Base-by-base conservation (phyloP, 768 basidiomycete genomes). In the Rhizopogon sp. region DNA sequence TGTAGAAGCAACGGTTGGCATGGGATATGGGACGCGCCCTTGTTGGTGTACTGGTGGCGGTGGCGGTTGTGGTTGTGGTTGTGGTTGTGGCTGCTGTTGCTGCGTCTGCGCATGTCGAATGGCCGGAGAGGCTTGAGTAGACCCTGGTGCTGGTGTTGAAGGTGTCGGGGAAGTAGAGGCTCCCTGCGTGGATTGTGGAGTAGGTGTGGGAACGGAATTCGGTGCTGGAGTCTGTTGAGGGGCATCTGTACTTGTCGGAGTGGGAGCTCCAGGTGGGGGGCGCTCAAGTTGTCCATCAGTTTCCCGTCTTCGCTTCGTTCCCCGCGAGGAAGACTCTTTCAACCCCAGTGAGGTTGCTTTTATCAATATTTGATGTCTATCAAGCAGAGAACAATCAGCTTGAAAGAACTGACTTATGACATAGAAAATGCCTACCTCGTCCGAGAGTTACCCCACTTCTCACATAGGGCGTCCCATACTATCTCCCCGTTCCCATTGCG, bases 281-380 rank as follows among this genome's bases (percentile, higher is more conserved):
- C 67, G 59, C 54, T 70, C 60, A 50, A 69, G 17, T 22, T 70
- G 68, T 14, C 71, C 71, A 2, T 76, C 72, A 22, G 70, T 62
- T 44, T 79, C 79, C 42, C 81, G 78, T 42, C 80, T 76, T 43
- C 87, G 79, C 62, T 88, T 88, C 31, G 75, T 74, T 6, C 79
- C 84, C 42, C 85, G 70, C 1, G 78, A 78, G 16, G 87, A 82
- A 58, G 85, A 88, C 60, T 87, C 87, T 67, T 91, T 91, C 46
- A 93, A 73, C 9, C 87, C 86, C 16, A 93, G 68, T n/a, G 78
- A 73, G 1, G 87, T 92, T 2, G 89, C 90, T 69, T 90, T 91
- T 57, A 90, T 81, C 35, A 91, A 72, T 53, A 92, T 90, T 66
- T 93, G 90, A 61, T 90, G 88, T 64, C 90, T 92, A 56, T 44